Conservation (phyloP, 371 early-diverging fungal species). For the Coemansia sp. region DNA sequence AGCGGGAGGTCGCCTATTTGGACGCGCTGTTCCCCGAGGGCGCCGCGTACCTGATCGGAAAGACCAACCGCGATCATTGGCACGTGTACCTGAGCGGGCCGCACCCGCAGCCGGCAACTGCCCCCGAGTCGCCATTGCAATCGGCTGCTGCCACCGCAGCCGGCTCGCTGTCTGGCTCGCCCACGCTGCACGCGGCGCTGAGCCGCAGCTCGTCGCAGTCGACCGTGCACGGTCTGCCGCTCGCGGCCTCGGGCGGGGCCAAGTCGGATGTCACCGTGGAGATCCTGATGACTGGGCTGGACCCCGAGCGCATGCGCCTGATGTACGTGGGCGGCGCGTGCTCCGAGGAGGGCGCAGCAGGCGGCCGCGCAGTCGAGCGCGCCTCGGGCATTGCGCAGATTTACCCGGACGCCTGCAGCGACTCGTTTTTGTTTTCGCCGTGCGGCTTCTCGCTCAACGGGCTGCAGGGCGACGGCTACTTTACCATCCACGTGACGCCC, state of each 20-base stretch:
- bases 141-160: constrained; percentile 49
- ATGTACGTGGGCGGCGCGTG: constrained; percentile 58
- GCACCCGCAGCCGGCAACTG: constrained; percentile 3
- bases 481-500: constrained; percentile 98
- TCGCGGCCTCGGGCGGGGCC: not conserved
- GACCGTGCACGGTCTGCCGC: constrained; percentile 31
- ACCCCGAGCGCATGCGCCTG: constrained; percentile 67
- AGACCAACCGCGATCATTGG: constrained; percentile 93
- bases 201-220: constrained; percentile 55
- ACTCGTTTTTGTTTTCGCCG: constrained; percentile 87
- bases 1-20: constrained; percentile 77
- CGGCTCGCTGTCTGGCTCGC: constrained; percentile 44
- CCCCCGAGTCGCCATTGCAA: not conserved
- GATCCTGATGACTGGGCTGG: constrained; percentile 89
- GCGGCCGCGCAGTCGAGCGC: constrained; percentile 65
- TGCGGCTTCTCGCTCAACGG: constrained; percentile 94
- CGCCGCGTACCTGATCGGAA: constrained; percentile 89
- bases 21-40: constrained; percentile 70
- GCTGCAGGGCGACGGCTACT: constrained; percentile 77
- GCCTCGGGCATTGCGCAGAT: constrained; percentile 73
- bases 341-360: constrained; percentile 52
- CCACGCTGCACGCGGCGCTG: constrained; percentile 27
- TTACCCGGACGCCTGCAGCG: constrained; percentile 73
- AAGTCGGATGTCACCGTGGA: constrained; percentile 85
- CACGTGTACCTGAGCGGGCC: constrained; percentile 70